A percentile compares a stretch with the other conserved stretches of the same genome.
phyloP scores from a whole-genome alignment of 75 land plant genomes.

The Cunninghamia lanceolata region DNA sequence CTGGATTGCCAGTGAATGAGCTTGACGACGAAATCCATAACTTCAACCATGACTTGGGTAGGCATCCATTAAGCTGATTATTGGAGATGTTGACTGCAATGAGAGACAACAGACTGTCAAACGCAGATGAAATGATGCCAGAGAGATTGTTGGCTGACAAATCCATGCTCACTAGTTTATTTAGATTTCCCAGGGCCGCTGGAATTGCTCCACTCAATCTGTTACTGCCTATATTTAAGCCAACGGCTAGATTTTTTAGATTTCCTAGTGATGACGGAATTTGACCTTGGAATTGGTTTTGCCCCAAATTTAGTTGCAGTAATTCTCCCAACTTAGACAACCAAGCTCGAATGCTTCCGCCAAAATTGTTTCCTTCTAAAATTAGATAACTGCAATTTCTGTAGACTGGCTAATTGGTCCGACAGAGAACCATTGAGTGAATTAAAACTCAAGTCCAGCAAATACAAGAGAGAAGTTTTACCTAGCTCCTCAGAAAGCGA shows the following conservation, averaged over 20 bases:
- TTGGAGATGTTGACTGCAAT: too few species aligned
- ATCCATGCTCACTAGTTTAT: conserved; percentile 31
- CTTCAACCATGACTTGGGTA: conserved; percentile 44
- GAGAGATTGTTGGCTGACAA: conserved; percentile 46
- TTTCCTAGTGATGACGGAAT: conserved; percentile 53
- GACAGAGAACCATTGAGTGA: conserved; percentile 54
- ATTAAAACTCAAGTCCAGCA: conserved; percentile 61
- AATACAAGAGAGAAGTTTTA: conserved; percentile 17
- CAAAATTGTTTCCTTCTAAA: conserved; percentile 47
- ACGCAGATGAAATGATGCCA: conserved; percentile 17
- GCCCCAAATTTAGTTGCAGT: conserved; percentile 51
- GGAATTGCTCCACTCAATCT: conserved; percentile 49
- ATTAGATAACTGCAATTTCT: conserved; percentile 19
- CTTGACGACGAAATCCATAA: conserved; percentile 34
- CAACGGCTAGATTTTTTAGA: conserved; percentile 19
- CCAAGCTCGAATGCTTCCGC: conserved; percentile 53
- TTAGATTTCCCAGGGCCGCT: conserved; percentile 24
- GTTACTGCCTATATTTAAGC: conserved; percentile 49
- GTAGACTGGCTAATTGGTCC: conserved; percentile 20
- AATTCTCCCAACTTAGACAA: conserved; percentile 33
- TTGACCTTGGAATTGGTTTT: conserved; percentile 46
- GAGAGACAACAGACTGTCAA: too few species aligned
- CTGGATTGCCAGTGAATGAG: conserved; percentile 24
- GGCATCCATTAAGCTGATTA: background rate
- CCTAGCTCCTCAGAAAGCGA: conserved; percentile 50